phyloP scores from a whole-genome alignment of 2,329 filamentous ascomycete genomes.

The Xylariaceae sp. region DNA sequence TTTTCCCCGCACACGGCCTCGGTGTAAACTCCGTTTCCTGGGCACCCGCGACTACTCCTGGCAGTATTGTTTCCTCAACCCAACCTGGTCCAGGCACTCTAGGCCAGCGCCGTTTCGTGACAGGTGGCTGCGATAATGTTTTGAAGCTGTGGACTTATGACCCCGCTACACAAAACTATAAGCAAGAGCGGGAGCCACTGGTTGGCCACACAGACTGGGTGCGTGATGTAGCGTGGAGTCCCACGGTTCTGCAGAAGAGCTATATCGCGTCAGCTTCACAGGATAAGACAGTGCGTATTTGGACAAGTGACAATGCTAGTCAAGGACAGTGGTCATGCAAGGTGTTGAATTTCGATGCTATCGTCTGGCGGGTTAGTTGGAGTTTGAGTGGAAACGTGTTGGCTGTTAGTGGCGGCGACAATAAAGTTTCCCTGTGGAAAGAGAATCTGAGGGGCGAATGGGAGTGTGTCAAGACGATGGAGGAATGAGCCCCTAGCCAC shows the following conservation, averaged over 20 bases:
- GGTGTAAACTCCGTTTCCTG: slow-evolving; percentile 96
- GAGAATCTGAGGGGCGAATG: slow-evolving; percentile 96
- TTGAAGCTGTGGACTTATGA: slow-evolving; percentile 94
- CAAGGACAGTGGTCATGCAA: slow-evolving; percentile 83
- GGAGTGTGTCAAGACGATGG: slow-evolving; percentile 96
- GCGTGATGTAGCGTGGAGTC: slow-evolving; percentile 95
- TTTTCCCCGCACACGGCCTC: slow-evolving; percentile 90
- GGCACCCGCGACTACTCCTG: slow-evolving; percentile 85
- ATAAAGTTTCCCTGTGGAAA: slow-evolving; percentile 98
- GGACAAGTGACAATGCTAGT: slow-evolving; percentile 77
- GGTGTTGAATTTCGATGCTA: slow-evolving; percentile 83
- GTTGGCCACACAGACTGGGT: slow-evolving; percentile 95
- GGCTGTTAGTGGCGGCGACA: slow-evolving; percentile 91
- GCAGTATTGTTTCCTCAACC: slow-evolving; percentile 80
- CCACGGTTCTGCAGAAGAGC: slow-evolving; percentile 90
- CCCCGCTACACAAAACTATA: slow-evolving; percentile 64
- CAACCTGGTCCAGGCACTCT: slow-evolving; percentile 61
- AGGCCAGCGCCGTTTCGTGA: slow-evolving; percentile 84
- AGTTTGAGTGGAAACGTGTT: slow-evolving; percentile 95
- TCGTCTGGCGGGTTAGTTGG: slow-evolving; percentile 97
- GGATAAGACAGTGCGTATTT: slow-evolving; percentile 97
- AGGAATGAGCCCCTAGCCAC: slow-evolving; percentile 65
- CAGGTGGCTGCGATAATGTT: slow-evolving; percentile 90
- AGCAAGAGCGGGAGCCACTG: slow-evolving; percentile 69
- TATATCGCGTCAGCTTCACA: slow-evolving; percentile 97